A percentile compares a stretch with the other conserved stretches of the same genome.
phyloP scores from a whole-genome alignment of 352 stramenopile genomes.

The Pythium insidiosum region DNA sequence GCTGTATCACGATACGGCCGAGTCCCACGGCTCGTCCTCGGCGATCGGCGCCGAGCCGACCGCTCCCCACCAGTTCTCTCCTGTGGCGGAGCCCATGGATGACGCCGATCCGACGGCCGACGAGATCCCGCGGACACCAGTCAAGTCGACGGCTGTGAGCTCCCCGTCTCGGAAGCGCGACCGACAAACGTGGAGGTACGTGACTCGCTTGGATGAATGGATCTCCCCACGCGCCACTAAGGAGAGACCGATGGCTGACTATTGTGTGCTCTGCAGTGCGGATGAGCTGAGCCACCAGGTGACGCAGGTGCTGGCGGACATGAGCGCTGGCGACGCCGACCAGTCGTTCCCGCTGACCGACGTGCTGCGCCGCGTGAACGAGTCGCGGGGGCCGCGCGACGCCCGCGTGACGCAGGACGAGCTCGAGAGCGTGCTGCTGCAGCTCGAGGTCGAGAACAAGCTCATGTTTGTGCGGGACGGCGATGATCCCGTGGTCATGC shows the following conservation, averaged over 20 bases:
- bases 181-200: conserved; percentile 52
- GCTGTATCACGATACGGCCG: conserved; percentile 93
- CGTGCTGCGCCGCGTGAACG: conserved; percentile 53
- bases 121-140: neutral
- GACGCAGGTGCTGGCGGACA: conserved; percentile 44
- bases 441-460: conserved; percentile 84
- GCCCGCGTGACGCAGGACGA: conserved; percentile 31
- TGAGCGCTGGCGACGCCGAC: conserved; percentile 55
- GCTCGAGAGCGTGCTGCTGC: conserved; percentile 59
- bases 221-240: too few relatives aligned
- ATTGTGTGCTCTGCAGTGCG: conserved; percentile 26
- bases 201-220: too few relatives aligned
- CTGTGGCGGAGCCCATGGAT: conserved; percentile 14
- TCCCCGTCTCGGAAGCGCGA: conserved; percentile 60
- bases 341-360: conserved; percentile 50
- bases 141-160: conserved; percentile 2
- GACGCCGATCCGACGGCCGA: conserved; percentile 4
- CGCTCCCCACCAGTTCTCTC: too few relatives aligned
- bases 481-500: conserved; percentile 75
- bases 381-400: conserved; percentile 18
- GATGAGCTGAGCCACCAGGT: conserved; percentile 60
- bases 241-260: too few relatives aligned
- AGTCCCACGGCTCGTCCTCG: conserved; percentile 16
- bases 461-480: conserved; percentile 86
- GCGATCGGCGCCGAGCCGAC: conserved; percentile 1